Base-by-base conservation (phyloP, 805 yeast species). In the Saccharomyces mikatae region DNA sequence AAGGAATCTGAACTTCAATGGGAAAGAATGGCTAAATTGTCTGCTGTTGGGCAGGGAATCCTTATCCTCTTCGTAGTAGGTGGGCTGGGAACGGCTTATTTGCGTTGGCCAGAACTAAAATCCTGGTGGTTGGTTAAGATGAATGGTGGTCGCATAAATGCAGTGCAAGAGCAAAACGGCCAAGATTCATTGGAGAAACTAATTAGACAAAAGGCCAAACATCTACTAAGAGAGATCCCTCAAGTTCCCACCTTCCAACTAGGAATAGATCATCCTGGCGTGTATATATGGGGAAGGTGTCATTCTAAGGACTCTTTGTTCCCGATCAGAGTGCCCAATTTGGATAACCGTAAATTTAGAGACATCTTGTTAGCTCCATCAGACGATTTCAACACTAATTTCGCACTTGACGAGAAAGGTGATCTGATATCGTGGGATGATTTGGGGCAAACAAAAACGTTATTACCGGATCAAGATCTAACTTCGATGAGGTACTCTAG, bases 361-460 rank as follows among this genome's bases (percentile, higher is more conserved):
- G 85, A 82, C 62, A 80, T 91, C 4, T 72, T 75, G 22, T 64
- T 89, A 1, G 73, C 76, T 26, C 46, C 46, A 10, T 76, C 75
- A 4, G 68, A 70, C 6, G 67, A 73, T 31, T 79, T 72, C 0
- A 66, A 59, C 3, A 14, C 24, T 6, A 83, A 79, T 29, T 71
- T 77, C 4, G 89, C 89, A 0, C 79, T 89, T 17, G 80, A 83
- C 56, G 75, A 76, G 0, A 79, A 78, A 14, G 98, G 97, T 21
- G 80, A 86, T 62, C 75, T 89, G 31, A 82, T 81, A 53, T 87
- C 86, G 64, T 89, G 91, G 87, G 82, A 29, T 17, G 54, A 63
- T 3, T 58, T 58, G 1, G 77, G 78, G 2, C 54, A 62, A 49
- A 29, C 58, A 5, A 29, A 51, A 4, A 54, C 64, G 24, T 70